Evolutionary conservation across 768 basidiomycete genomes (phyloP).

Genomic region (Suillus lakei): DNA sequence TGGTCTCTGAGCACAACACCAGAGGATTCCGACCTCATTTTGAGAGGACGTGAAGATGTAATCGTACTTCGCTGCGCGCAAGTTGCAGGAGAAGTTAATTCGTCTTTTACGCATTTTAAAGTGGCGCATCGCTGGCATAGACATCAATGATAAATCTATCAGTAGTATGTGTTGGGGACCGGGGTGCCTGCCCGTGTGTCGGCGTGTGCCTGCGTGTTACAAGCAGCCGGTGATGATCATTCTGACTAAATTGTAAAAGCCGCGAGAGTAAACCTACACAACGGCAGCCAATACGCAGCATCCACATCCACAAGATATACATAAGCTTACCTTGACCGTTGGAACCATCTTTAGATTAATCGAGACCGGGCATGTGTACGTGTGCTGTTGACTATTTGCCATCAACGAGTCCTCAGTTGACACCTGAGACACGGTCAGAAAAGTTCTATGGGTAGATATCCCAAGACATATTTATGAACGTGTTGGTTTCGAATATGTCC

Average conservation of each 20-base stretch:
- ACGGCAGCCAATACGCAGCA: not conserved
- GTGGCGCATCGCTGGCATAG: not conserved
- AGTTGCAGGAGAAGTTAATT: not conserved
- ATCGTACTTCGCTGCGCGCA: not conserved
- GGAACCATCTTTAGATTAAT: too few species aligned
- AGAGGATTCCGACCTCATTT: slow-evolving; percentile 2
- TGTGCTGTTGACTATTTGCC: too few species aligned
- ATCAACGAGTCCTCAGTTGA: too few species aligned
- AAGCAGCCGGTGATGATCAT: too few species aligned
- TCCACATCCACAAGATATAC: not conserved
- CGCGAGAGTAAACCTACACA: not conserved
- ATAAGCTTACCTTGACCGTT: too few species aligned
- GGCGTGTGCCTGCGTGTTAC: too few species aligned
- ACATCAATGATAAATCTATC: not conserved
- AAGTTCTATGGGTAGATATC: too few species aligned
- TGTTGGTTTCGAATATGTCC: too few species aligned
- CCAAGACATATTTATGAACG: too few species aligned
- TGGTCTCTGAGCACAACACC: slow-evolving; percentile 21
- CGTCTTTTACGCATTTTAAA: not conserved
- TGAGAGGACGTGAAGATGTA: not conserved
- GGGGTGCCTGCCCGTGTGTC: not conserved
- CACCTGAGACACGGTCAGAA: too few species aligned
- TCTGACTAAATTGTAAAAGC: not conserved
- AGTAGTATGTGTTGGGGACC: not conserved
- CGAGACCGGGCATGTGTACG: too few species aligned